Evolutionary conservation across 345 rosid genomes (phyloP).

Genomic region (Angophora floribunda): DNA sequence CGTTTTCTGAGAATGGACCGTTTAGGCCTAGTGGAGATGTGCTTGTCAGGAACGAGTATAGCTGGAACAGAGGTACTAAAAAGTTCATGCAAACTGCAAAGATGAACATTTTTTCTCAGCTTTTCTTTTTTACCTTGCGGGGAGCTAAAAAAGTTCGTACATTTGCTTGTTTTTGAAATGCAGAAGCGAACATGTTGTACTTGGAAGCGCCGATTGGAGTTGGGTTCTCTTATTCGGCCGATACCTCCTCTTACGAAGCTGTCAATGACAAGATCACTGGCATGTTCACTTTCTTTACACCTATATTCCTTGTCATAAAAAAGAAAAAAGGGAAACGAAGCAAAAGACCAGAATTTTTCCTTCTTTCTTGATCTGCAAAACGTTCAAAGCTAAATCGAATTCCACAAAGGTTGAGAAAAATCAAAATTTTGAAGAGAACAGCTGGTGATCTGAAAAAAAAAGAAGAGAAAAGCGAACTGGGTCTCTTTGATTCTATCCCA

Average conservation of each 20-base stretch:
- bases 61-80: conserved; percentile 82
- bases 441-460: background rate
- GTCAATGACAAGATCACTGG: conserved; percentile 84
- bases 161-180: conserved; percentile 1
- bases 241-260: conserved; percentile 47
- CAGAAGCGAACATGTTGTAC: conserved; percentile 94
- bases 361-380: background rate
- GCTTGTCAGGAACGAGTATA: conserved; percentile 64
- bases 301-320: background rate
- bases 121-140: background rate
- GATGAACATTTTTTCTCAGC: background rate
- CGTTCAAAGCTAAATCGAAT: background rate
- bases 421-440: background rate
- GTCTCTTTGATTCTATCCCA: background rate
- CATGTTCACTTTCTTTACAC: conserved; percentile 5
- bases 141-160: background rate
- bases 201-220: conserved; percentile 93
- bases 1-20: conserved; percentile 94
- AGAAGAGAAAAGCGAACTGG: background rate
- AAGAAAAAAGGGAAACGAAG: background rate
- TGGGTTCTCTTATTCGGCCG: conserved; percentile 88
- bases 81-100: background rate
- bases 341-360: background rate
- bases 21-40: conserved; percentile 82
- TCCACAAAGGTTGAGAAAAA: background rate